Evolutionary conservation across 176 grass and related monocot genomes (phyloP), one percentile per base, ranked within the genome.

Genomic region (Eragrostis curvula): DNA sequence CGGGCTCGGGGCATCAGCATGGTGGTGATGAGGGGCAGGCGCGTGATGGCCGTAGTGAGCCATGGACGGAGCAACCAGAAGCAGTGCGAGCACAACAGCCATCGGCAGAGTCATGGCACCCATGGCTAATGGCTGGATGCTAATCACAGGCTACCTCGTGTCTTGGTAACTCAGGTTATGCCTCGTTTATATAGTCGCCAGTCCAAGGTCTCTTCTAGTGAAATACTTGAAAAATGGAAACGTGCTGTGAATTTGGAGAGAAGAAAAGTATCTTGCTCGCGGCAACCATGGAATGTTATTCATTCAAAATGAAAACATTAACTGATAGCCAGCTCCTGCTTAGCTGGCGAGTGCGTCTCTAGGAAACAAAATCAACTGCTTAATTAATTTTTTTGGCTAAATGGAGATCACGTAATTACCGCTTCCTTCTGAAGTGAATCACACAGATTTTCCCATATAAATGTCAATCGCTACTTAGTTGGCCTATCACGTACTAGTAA

Each of bases 91-190:
- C 20, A 63, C 61, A 13, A 25, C 5, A 16, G 45, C 32, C 45
- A 80, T 70, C 14, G 53, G 8, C 46, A 61, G 17, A 40, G 80
- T 63, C 14, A 20, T 8, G 20, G 55, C 74, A 46, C 56, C 55
- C 87, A 89, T 85, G 71, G 53, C 27, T 29, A 75, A 1, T 64
- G 27, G 36, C 25, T 81, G 4, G 32, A 36, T 36, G 32, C 32
- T 36, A 15, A 43, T 45, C 9, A 58, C 14, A 15, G 36, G 44
- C 52, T 23, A 44, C 12, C 27, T 65, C 16, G 74, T 45, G 40
- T 43, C 8, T 28, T 25, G 6, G 53, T 50, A 9, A 2, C 12
- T 10, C 24, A 9, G 13, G 14, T 7, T 36, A 2, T 49, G 49
- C 14, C 23, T 3, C 42, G 16, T 14, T 43, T 89, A 80, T 84